These are phyloP conservation scores for Iberis pinnata DNA, from an alignment of 345 rosid genomes.

Conservation along the genomic window DNA sequence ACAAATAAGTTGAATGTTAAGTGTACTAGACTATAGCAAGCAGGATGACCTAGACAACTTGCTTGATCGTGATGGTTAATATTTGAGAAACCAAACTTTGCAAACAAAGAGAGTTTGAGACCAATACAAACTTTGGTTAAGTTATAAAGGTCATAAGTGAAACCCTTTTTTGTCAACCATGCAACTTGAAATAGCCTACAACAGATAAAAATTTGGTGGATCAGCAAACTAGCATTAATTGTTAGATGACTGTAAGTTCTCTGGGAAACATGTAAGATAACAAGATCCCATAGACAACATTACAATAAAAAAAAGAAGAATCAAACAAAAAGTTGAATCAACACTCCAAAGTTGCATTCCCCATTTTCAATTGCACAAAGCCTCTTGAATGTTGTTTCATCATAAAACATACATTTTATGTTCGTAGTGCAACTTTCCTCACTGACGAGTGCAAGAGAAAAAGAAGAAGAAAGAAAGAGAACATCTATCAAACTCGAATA, in stretches of 20 bases:
- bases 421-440: slow-evolving; percentile 60
- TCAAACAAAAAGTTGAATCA: slow-evolving; percentile 2
- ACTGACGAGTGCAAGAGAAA: slow-evolving; percentile 65
- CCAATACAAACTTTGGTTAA: slow-evolving; percentile 68
- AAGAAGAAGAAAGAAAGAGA: background rate
- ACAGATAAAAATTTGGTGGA: slow-evolving; percentile 32
- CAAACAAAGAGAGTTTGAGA: slow-evolving; percentile 3
- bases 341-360: background rate
- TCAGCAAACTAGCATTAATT: slow-evolving; percentile 25
- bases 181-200: slow-evolving; percentile 91
- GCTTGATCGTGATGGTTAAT: background rate
- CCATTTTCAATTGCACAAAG: background rate
- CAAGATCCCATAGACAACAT: background rate
- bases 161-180: slow-evolving; percentile 82
- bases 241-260: background rate
- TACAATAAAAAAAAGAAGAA: background rate
- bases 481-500: slow-evolving; percentile 1
- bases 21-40: background rate
- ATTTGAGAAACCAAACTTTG: background rate
- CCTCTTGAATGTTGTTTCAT: slow-evolving; percentile 11
- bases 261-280: background rate
- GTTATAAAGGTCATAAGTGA: slow-evolving; percentile 65
- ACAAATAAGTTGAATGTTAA: background rate
- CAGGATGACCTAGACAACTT: background rate
- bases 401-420: slow-evolving; percentile 55